phyloP scores from a whole-genome alignment of 2,329 filamentous ascomycete genomes.

The Aspergillus fumigatiaffinis region DNA sequence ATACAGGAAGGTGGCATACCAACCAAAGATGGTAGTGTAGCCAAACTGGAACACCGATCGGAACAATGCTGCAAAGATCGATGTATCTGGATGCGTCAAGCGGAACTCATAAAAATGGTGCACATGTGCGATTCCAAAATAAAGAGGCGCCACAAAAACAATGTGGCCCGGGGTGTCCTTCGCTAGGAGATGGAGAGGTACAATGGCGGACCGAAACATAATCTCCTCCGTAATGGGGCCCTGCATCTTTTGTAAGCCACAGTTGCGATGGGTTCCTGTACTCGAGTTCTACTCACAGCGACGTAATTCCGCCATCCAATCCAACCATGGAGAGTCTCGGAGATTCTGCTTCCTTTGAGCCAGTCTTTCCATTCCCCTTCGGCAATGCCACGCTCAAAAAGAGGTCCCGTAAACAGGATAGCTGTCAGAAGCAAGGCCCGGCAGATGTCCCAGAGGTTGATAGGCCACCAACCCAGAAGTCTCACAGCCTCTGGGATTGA shows the following conservation, averaged over 20 bases:
- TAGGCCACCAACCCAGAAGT: conserved; percentile 76
- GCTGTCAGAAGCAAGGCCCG: conserved; percentile 67
- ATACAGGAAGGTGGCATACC: conserved; percentile 86
- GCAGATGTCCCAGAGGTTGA: conserved; percentile 61
- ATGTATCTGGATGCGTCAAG: conserved; percentile 69
- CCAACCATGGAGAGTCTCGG: conserved; percentile 66
- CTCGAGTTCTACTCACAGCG: conserved; percentile 56
- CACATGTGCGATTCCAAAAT: conserved; percentile 89
- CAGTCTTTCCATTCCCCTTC: conserved; percentile 67
- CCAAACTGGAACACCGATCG: conserved; percentile 78
- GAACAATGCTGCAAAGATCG: conserved; percentile 59
- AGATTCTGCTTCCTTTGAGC: conserved; percentile 53
- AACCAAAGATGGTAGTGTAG: conserved; percentile 91
- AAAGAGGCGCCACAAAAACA: conserved; percentile 77
- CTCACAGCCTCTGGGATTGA: conserved; percentile 57
- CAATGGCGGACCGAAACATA: conserved; percentile 82
- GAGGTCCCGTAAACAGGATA: conserved; percentile 75
- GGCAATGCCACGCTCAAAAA: conserved; percentile 74
- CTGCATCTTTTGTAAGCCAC: conserved; percentile 37
- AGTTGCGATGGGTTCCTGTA: conserved; percentile 8
- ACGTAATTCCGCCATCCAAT: conserved; percentile 82
- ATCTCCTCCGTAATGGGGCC: conserved; percentile 90
- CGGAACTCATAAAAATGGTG: conserved; percentile 97
- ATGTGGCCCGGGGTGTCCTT: conserved; percentile 54
- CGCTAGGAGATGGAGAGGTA: conserved; percentile 76